A percentile compares a stretch with the other conserved stretches of the same genome.
Conservation (phyloP, 768 basidiomycete genomes). For the Candolleomyces aberdarensis region DNA sequence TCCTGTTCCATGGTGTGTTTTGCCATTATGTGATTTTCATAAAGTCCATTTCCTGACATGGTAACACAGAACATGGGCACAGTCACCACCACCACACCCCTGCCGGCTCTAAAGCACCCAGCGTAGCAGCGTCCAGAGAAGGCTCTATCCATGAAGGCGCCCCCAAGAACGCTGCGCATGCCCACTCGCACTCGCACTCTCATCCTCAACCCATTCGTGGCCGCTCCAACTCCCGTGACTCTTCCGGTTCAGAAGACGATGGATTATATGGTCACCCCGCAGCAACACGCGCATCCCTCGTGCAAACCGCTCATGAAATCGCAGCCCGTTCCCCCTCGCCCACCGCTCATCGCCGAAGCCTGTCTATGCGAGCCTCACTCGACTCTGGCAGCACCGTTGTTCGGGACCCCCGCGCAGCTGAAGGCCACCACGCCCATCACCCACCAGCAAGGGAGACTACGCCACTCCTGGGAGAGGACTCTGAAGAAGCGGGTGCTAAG, state of each 20-base stretch:
- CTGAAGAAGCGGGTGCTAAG: neutral
- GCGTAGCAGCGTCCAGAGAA: slow-evolving; percentile 25
- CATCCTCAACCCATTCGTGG: slow-evolving; percentile 27
- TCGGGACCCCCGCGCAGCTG: neutral
- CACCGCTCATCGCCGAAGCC: slow-evolving; percentile 20
- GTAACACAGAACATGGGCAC: slow-evolving; percentile 46
- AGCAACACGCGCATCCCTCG: slow-evolving; percentile 67
- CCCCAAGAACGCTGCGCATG: neutral
- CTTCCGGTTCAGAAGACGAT: slow-evolving; percentile 26
- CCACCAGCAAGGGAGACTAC: slow-evolving; percentile 39
- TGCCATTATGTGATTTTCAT: slow-evolving; percentile 1
- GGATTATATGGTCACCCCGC: slow-evolving; percentile 71
- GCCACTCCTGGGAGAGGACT: slow-evolving; percentile 29
- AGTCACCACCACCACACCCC: slow-evolving; percentile 61
- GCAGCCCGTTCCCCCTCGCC: slow-evolving; percentile 53
- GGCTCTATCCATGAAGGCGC: slow-evolving; percentile 15
- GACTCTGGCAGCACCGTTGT: neutral
- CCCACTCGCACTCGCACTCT: slow-evolving; percentile 20
- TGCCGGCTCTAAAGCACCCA: slow-evolving; percentile 30
- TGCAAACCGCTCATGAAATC: slow-evolving; percentile 83
- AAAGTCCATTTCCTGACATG: slow-evolving; percentile 9
- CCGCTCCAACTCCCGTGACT: slow-evolving; percentile 31
- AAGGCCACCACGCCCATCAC: neutral
- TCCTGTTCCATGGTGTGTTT: slow-evolving; percentile 87
- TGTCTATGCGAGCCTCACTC: slow-evolving; percentile 15